A percentile compares a stretch with the other conserved stretches of the same genome.
Conservation (phyloP, 2,329 filamentous ascomycete genomes). For the Xylariales sp. region DNA sequence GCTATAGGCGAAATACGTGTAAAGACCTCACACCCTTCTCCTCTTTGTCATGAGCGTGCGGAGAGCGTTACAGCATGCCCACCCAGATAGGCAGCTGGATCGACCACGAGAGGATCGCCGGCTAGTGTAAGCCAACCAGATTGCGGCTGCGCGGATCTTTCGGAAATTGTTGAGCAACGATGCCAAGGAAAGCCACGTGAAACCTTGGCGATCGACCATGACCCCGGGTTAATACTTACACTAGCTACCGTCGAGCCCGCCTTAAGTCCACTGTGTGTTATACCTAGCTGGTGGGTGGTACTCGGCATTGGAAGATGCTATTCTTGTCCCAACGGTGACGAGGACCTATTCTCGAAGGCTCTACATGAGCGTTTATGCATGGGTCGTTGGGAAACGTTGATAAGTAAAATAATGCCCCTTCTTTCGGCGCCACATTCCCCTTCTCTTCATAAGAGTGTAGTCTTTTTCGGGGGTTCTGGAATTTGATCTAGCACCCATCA, state of each 20-base stretch:
- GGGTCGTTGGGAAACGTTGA: conserved; percentile 29
- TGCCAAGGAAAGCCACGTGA: conserved; percentile 35
- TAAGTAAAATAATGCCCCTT: conserved; percentile 21
- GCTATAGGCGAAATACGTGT: background rate
- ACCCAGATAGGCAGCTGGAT: conserved; percentile 12
- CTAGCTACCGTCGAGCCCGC: background rate
- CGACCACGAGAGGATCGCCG: conserved; percentile 11
- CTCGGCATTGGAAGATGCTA: conserved; percentile 15
- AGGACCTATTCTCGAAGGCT: conserved; percentile 8
- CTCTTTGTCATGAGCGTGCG: background rate
- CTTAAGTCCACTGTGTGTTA: background rate
- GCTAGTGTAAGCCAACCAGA: background rate
- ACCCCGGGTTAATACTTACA: conserved; percentile 1
- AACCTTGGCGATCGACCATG: conserved; percentile 29
- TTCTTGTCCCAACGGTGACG: conserved; percentile 10
- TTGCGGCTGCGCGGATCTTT: conserved; percentile 35
- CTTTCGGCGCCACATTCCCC: conserved; percentile 15
- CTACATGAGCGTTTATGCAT: conserved; percentile 25
- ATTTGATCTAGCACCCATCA: background rate
- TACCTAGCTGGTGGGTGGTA: conserved; percentile 3
- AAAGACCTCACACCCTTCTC: background rate
- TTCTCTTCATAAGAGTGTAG: background rate
- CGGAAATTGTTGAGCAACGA: conserved; percentile 32
- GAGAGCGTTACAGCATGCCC: conserved; percentile 6
- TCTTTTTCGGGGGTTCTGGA: conserved; percentile 3